These are phyloP conservation scores for Paraphaeosphaeria minitans DNA, from an alignment of 2,329 filamentous ascomycete genomes.

Conservation along the genomic window DNA sequence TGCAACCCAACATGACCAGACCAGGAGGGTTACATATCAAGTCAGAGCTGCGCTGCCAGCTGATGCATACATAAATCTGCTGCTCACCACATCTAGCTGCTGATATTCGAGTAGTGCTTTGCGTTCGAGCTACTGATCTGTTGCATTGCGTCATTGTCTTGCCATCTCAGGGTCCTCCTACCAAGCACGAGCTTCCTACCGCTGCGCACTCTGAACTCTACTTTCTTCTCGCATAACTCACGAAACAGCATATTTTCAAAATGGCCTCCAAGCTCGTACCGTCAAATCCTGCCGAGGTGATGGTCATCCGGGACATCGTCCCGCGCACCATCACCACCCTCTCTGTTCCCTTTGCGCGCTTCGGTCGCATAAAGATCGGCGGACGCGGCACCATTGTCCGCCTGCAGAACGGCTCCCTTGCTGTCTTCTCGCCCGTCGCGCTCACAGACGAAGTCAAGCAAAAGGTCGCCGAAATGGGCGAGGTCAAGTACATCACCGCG, in stretches of 20 bases:
- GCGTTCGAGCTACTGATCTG: background rate
- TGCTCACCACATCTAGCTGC: background rate
- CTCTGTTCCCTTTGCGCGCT: constrained; percentile 82
- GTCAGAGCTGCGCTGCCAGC: background rate
- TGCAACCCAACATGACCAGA: background rate
- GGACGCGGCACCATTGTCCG: constrained; percentile 86
- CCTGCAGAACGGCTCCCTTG: constrained; percentile 76
- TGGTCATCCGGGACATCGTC: constrained; percentile 87
- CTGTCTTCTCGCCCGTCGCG: constrained; percentile 89
- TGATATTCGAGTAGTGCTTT: background rate
- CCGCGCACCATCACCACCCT: constrained; percentile 74
- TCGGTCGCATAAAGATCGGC: constrained; percentile 79
- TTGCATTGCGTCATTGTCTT: constrained; percentile 17
- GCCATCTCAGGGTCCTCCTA: constrained; percentile 12
- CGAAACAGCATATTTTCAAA: constrained; percentile 12
- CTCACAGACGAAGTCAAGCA: constrained; percentile 78
- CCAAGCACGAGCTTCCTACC: constrained; percentile 1
- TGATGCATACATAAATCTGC: background rate
- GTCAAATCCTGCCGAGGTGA: constrained; percentile 76
- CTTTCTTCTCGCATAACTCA: background rate
- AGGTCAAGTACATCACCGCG: constrained; percentile 83
- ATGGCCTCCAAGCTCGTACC: constrained; percentile 51
- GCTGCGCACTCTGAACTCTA: background rate
- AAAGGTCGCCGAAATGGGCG: constrained; percentile 61
- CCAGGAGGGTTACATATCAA: constrained; percentile 3